Evolutionary conservation across 176 grass and related monocot species (phyloP).

Genomic region (Paspalum notatum): DNA sequence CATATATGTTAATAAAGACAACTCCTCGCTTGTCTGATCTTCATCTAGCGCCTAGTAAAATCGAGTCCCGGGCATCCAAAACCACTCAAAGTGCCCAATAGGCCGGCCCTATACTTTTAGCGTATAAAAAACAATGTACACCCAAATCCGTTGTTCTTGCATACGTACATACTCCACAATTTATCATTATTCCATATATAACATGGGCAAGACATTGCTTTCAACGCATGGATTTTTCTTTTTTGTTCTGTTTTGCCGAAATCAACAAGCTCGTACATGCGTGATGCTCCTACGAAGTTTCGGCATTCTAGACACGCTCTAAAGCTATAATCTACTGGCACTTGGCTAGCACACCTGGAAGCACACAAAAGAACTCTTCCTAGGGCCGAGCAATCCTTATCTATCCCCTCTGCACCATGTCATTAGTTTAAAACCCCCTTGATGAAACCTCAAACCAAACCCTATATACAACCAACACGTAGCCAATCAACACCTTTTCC

Average conservation of each 20-base stretch:
- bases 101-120: no score
- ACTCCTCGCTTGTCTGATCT: no score
- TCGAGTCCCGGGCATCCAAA: no score
- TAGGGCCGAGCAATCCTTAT: background rate
- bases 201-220: no score
- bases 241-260: background rate
- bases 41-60: no score
- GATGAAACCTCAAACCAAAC: conserved; percentile 8
- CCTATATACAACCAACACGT: background rate
- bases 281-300: background rate
- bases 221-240: background rate
- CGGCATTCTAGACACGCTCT: background rate
- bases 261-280: background rate
- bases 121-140: no score
- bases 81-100: no score
- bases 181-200: background rate
- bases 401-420: background rate
- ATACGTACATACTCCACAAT: no score
- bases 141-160: no score
- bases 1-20: no score
- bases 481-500: background rate
- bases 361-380: background rate
- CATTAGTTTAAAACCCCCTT: conserved; percentile 1
- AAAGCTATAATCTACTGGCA: background rate
- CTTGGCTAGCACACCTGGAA: background rate